Base-by-base conservation (phyloP, 805 yeast species). In the Spencermartinsiella europaea region DNA sequence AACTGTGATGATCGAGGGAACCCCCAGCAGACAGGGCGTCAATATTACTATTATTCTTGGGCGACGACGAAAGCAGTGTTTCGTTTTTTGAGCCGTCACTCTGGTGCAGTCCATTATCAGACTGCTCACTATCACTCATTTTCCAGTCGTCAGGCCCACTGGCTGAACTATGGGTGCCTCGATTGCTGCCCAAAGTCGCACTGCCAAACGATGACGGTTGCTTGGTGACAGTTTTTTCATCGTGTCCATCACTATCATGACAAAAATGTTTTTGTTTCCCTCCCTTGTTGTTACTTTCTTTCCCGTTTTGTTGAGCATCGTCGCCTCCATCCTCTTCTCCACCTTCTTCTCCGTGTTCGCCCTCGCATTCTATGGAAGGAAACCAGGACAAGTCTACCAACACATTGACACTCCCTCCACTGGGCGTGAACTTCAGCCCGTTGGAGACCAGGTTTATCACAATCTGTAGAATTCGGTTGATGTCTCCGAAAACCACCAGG, bases 361-460 rank as follows among this genome's bases (percentile, higher is more conserved):
- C 12, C 7, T 25, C 31, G 12, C 31, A 25, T 7, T 7, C 12
- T 12, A 12, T 25, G 12, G 10, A 25, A 12, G 31, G 12, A 12
- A 25, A 25, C 31, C 31, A 25, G 10, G 31, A 7, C 31, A 25
- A 25, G 12, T 25, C 31, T 7, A 25, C 10, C 7, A 25, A 12
- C n/a, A 38, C 42, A 10, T 38, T 8, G 4, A 90, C 95, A 14
- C 76, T 74, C 2, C 97, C 98, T 49, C 87, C 86, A 15, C 81
- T 84, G 0, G 96, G 96, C 0, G 98, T 90, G 58, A 93, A 93
- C 63, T 93, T 93, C 57, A 93, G 70, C 0, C 95, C 81, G 65
- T 93, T 91, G 15, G 95, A 83, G 7, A 91, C 93, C 46, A 93
- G 70, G 59, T 93, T 93, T 90, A 91, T 89, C 4, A 91, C 81